phyloP scores from a whole-genome alignment of 169 alveolate species.

The Eimeria necatrix region DNA sequence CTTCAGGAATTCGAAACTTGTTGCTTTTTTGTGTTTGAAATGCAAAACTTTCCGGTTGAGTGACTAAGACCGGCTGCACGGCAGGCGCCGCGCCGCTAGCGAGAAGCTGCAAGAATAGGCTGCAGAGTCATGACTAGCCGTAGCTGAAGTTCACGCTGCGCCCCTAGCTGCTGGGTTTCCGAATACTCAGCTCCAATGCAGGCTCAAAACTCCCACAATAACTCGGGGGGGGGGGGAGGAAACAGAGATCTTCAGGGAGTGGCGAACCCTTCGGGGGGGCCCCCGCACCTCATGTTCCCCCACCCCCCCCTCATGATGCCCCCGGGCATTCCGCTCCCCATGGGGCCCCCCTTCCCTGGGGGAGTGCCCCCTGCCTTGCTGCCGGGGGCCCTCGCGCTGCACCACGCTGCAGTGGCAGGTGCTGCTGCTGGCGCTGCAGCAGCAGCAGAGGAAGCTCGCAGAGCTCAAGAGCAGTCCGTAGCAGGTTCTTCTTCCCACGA shows the following conservation, averaged over 20 bases:
- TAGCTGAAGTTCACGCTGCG: too few relatives aligned
- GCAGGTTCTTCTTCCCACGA: neutral
- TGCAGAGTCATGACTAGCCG: too few relatives aligned
- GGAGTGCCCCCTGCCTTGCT: constrained; percentile 53
- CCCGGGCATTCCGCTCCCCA: constrained; percentile 47
- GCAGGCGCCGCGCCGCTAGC: too few relatives aligned
- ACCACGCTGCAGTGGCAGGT: constrained; percentile 69
- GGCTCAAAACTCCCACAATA: neutral
- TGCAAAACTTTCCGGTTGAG: too few relatives aligned
- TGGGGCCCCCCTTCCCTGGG: constrained; percentile 48
- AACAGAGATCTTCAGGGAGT: neutral
- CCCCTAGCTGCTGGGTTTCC: too few relatives aligned
- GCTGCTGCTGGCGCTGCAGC: constrained; percentile 75
- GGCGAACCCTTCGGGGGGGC: neutral
- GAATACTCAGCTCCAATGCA: neutral
- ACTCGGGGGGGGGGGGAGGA: constrained; percentile 40
- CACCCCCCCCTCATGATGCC: constrained; percentile 54
- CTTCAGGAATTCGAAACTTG: too few relatives aligned
- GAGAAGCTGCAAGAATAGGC: too few relatives aligned
- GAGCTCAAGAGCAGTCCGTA: constrained; percentile 25
- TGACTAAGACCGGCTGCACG: too few relatives aligned
- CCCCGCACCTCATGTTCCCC: constrained; percentile 44
- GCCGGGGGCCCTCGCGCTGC: constrained; percentile 69
- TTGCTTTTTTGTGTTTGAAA: too few relatives aligned
- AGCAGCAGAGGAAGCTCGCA: constrained; percentile 67